Percentiles rank a stretch among this genome's conserved stretches.
These are phyloP conservation scores for Diaporthe citri DNA, from an alignment of 2,329 filamentous ascomycete species.

Conservation along the genomic window DNA sequence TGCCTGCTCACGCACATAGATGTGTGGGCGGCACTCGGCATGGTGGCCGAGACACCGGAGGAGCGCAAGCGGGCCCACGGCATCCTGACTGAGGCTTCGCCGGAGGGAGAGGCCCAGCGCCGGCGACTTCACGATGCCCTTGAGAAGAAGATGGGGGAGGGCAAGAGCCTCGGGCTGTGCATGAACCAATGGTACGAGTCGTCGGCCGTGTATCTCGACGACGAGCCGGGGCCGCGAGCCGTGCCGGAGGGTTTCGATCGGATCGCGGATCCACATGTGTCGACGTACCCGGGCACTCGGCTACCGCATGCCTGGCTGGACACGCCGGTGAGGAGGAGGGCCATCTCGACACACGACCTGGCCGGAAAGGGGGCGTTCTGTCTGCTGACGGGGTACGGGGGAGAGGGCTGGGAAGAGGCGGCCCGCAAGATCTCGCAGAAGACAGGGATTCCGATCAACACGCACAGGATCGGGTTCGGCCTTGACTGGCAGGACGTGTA, in stretches of 20 bases:
- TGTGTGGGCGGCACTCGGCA: conserved; percentile 53
- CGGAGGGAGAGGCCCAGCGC: conserved; percentile 52
- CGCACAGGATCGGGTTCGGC: conserved; percentile 61
- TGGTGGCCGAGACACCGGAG: conserved; percentile 45
- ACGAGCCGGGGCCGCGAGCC: conserved; percentile 43
- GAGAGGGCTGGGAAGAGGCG: conserved; percentile 60
- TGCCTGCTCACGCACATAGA: conserved; percentile 51
- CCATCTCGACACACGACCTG: conserved; percentile 64
- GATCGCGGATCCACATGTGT: conserved; percentile 52
- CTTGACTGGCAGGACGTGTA: conserved; percentile 68
- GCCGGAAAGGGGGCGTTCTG: conserved; percentile 61
- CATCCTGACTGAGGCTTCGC: conserved; percentile 51
- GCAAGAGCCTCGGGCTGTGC: conserved; percentile 64
- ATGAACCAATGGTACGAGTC: conserved; percentile 67
- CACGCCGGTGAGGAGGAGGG: conserved; percentile 46
- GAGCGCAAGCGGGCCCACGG: conserved; percentile 49
- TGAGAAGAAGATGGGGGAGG: conserved; percentile 55
- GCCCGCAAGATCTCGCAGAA: conserved; percentile 50
- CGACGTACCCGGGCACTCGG: conserved; percentile 65
- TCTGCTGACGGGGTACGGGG: conserved; percentile 61
- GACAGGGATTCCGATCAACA: conserved; percentile 56
- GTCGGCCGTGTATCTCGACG: conserved; percentile 51
- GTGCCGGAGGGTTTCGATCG: conserved; percentile 49
- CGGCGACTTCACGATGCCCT: conserved; percentile 54
- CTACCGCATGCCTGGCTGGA: conserved; percentile 69